Evolutionary conservation across 1,284 basidiomycete species (phyloP).

Genomic region (Xerocomus minutiporus): DNA sequence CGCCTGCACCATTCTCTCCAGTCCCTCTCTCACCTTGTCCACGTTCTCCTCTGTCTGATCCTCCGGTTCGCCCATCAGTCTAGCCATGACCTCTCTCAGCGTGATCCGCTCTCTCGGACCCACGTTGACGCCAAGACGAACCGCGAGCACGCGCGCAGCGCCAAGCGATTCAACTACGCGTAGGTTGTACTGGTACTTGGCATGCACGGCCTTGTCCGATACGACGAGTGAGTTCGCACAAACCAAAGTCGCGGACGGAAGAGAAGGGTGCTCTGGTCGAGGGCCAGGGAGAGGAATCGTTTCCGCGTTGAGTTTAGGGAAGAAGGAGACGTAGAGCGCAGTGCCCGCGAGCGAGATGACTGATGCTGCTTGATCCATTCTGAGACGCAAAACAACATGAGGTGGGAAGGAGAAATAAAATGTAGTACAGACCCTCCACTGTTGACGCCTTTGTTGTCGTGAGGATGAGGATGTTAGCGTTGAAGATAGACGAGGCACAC

Average conservation of each 20-base stretch:
- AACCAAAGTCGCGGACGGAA: constrained; percentile 56
- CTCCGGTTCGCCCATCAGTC: constrained; percentile 42
- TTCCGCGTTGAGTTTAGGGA: constrained; percentile 64
- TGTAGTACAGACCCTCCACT: constrained; percentile 58
- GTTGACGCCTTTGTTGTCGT: constrained; percentile 49
- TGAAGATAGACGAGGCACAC: constrained; percentile 13
- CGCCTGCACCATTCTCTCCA: constrained; percentile 46
- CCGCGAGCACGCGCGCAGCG: constrained; percentile 68
- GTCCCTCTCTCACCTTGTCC: constrained; percentile 42
- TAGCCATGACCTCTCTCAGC: constrained; percentile 48
- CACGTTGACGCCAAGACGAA: constrained; percentile 46
- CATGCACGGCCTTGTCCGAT: constrained; percentile 75
- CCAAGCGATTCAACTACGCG: constrained; percentile 84
- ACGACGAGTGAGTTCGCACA: constrained; percentile 82
- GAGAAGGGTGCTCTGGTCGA: constrained; percentile 25
- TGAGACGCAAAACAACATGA: constrained; percentile 22
- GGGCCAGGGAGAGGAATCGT: constrained; percentile 57
- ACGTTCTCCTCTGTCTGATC: constrained; percentile 40
- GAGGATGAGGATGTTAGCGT: not conserved
- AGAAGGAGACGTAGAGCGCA: constrained; percentile 78
- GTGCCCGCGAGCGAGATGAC: constrained; percentile 67
- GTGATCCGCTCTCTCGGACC: constrained; percentile 47
- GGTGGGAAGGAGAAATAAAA: not conserved
- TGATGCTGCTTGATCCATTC: constrained; percentile 83
- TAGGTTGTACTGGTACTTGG: constrained; percentile 79